A percentile compares a stretch with the other conserved stretches of the same genome.
These are phyloP conservation scores for Annulohypoxylon bovei DNA, from an alignment of 495 filamentous ascomycete species.

Conservation along the genomic window DNA sequence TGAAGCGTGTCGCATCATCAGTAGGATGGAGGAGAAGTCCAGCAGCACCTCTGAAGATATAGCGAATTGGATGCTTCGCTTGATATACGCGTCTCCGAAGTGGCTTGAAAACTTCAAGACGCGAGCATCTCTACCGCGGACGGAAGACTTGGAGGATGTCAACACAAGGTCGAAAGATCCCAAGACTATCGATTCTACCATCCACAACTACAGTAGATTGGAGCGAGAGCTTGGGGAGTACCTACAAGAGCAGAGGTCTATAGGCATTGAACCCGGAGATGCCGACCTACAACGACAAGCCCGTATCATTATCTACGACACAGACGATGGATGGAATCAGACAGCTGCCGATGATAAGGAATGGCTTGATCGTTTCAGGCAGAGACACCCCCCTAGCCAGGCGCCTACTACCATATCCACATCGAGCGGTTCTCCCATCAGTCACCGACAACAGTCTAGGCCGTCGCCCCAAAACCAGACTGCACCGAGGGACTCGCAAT, in stretches of 20 bases:
- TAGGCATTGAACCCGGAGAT: constrained; percentile 67
- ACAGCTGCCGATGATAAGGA: constrained; percentile 73
- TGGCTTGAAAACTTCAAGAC: constrained; percentile 62
- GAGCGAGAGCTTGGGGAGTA: constrained; percentile 68
- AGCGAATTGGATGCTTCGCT: constrained; percentile 59
- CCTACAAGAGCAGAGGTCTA: constrained; percentile 57
- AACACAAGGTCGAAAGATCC: constrained; percentile 59
- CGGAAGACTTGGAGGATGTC: constrained; percentile 57
- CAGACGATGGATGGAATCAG: constrained; percentile 76
- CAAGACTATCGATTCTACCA: constrained; percentile 61
- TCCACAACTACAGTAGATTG: constrained; percentile 65
- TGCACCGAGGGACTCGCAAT: constrained; percentile 20
- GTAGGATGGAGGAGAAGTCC: constrained; percentile 58
- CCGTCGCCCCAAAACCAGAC: constrained; percentile 14
- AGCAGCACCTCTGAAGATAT: constrained; percentile 54
- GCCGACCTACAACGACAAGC: constrained; percentile 70
- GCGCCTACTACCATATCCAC: constrained; percentile 9
- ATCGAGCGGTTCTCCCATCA: constrained; percentile 24
- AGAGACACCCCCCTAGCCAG: constrained; percentile 43
- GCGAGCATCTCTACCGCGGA: constrained; percentile 60
- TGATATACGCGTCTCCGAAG: constrained; percentile 51
- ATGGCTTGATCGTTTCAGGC: constrained; percentile 64
- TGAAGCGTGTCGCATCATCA: constrained; percentile 61
- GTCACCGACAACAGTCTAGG: not conserved
- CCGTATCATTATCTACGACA: constrained; percentile 71